Base-by-base conservation (phyloP, 805 yeast genomes). In the Brettanomyces sp. region DNA sequence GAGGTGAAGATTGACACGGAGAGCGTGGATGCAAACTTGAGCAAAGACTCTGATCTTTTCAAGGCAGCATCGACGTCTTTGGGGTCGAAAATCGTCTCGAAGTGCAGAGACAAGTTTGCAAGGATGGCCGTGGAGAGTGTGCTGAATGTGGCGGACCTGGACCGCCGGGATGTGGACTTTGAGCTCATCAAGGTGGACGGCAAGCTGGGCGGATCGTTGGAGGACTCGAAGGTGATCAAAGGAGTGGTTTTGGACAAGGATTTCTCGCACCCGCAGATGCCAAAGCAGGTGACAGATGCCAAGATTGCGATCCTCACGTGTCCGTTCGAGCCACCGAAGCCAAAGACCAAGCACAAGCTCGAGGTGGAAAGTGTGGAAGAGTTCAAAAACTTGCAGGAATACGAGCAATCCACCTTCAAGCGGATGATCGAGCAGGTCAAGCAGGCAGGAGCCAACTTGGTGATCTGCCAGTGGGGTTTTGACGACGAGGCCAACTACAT, bases 311-410 rank as follows among this genome's bases (percentile, higher is more conserved):
- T 93, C 54, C 74, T 93, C 62, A 93, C 99, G 2, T 91, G 98
- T 71, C 98, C 99, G 56, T 93, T 93, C 62, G 99, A 93, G 72
- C 99, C 99, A 37, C 99, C 99, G 58, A 93, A 93, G 70, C 99
- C 99, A 55, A 93, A 93, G 72, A 93, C 99, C 23, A 93, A 93
- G 69, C 99, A 91, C 70, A 91, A 91, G 74, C 74, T 91, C 57
- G 96, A 91, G 63, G 91, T 91, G 52, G 78, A 91, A 13, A 69
- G 85, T n/a, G 96, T 89, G 21, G 97, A 90, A 58, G 99, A 93
- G 68, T 93, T 90, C 69, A 78, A 84, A 64, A 83, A 79, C 52
- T 76, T 93, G 62, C 99, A 95, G 70, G 78, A 77, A 44, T 93
- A 93, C 65, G 99, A 93, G 72, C 91, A 84, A 56, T 81, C 83